Evolutionary conservation across 176 grass and related monocot genomes (phyloP).

Genomic region (Echinochloa phyllopogon): DNA sequence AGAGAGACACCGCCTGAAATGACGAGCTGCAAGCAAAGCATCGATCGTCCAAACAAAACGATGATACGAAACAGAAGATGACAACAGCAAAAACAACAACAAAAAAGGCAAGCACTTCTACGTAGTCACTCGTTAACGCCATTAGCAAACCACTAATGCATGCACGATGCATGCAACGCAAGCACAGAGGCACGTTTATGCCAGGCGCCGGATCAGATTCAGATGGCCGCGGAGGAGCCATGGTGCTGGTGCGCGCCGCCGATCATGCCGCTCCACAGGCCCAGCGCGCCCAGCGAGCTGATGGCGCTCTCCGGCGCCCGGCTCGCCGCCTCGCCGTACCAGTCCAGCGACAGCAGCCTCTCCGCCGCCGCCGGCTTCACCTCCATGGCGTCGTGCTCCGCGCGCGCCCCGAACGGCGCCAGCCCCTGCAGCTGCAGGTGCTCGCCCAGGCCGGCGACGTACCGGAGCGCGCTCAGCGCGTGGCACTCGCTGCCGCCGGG

Average conservation of each 20-base stretch:
- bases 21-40: slow-evolving; percentile 50
- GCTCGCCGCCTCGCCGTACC: slow-evolving; percentile 67
- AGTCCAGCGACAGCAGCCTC: slow-evolving; percentile 67
- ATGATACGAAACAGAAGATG: slow-evolving; percentile 37
- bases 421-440: slow-evolving; percentile 51
- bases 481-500: slow-evolving; percentile 34
- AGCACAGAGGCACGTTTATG: not conserved
- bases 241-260: slow-evolving; percentile 54
- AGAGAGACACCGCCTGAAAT: slow-evolving; percentile 15
- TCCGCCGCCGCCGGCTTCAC: slow-evolving; percentile 51
- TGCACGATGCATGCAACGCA: slow-evolving; percentile 6
- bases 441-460: slow-evolving; percentile 48
- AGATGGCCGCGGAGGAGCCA: slow-evolving; percentile 66
- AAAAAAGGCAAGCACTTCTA: slow-evolving; percentile 47
- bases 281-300: slow-evolving; percentile 50
- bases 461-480: slow-evolving; percentile 50
- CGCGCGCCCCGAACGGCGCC: slow-evolving; percentile 33
- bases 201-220: not conserved
- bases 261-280: slow-evolving; percentile 77
- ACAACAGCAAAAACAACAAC: slow-evolving; percentile 39
- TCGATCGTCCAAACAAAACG: slow-evolving; percentile 46
- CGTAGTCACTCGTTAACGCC: slow-evolving; percentile 50
- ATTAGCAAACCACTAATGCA: slow-evolving; percentile 57
- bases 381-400: slow-evolving; percentile 44
- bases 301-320: slow-evolving; percentile 55